Percentiles rank a stretch among this genome's conserved stretches.
These are phyloP conservation scores for Leishmania major DNA, from an alignment of 208 protist genomes.

Conservation along the genomic window DNA sequence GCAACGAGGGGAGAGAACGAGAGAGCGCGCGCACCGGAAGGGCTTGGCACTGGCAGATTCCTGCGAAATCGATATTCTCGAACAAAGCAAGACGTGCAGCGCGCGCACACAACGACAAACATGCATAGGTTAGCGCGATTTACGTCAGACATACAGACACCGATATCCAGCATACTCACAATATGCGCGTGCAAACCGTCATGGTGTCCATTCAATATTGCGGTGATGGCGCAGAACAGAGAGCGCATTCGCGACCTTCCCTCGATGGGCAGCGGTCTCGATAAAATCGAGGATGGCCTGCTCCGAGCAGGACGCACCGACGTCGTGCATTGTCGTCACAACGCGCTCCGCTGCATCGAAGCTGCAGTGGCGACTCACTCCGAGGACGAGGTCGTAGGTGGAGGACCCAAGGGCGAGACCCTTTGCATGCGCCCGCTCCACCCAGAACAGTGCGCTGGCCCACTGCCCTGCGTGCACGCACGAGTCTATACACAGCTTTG, in stretches of 20 bases:
- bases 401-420: slow-evolving; percentile 32
- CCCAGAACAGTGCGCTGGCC: slow-evolving; percentile 83
- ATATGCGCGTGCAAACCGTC: neutral
- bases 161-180: neutral
- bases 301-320: slow-evolving; percentile 49
- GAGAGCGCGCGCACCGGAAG: neutral
- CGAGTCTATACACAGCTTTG: slow-evolving; percentile 66
- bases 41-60: neutral
- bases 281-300: slow-evolving; percentile 51
- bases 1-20: neutral
- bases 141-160: neutral
- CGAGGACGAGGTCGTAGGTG: slow-evolving; percentile 61
- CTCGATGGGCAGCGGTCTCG: slow-evolving; percentile 44
- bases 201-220: slow-evolving; percentile 56
- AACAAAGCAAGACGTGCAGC: neutral
- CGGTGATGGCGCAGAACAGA: slow-evolving; percentile 38
- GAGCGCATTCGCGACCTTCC: slow-evolving; percentile 40
- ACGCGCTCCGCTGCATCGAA: slow-evolving; percentile 59
- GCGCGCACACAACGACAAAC: no score
- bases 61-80: neutral
- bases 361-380: slow-evolving; percentile 38
- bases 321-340: slow-evolving; percentile 56
- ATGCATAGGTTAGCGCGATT: neutral
- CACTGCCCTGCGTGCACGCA: slow-evolving; percentile 62
- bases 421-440: slow-evolving; percentile 59